phyloP scores from a whole-genome alignment of 2,329 filamentous ascomycete species.

The Cytospora piceicola region DNA sequence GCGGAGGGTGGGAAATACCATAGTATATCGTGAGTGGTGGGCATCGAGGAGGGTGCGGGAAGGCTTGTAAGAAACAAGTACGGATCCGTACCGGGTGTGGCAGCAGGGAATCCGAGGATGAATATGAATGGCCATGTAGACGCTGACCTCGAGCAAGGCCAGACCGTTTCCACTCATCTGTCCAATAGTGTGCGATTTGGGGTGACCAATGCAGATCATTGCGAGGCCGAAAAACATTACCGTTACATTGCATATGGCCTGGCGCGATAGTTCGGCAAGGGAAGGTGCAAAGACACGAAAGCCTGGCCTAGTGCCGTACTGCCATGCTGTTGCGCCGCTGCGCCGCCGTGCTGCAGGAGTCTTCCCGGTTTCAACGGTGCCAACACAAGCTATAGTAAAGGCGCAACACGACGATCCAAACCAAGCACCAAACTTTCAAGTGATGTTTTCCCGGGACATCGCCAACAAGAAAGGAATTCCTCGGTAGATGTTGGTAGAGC shows the following conservation, averaged over 20 bases:
- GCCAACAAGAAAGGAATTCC: too few relatives aligned
- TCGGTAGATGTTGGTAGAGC: neutral
- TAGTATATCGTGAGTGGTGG: neutral
- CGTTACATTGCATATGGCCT: neutral
- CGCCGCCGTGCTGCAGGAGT: neutral
- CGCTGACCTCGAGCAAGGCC: slow-evolving; percentile 37
- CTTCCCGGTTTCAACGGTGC: too few relatives aligned
- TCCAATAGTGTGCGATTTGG: neutral
- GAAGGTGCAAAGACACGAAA: neutral
- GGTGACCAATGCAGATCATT: neutral
- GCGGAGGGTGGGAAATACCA: neutral
- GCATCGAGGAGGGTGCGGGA: neutral
- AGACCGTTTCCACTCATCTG: slow-evolving; percentile 13
- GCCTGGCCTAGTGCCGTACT: neutral
- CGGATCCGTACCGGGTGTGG: neutral
- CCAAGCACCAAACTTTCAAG: neutral
- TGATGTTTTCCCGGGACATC: too few relatives aligned
- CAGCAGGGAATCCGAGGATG: slow-evolving; percentile 25
- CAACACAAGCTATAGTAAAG: too few relatives aligned
- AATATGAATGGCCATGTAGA: slow-evolving; percentile 36
- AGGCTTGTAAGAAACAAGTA: neutral
- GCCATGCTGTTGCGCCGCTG: too few relatives aligned
- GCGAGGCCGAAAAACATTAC: neutral
- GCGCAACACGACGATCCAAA: neutral
- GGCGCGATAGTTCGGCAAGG: neutral